Percentiles rank a stretch among this genome's conserved stretches.
Conservation (phyloP, 2,329 filamentous ascomycete species). For the Colletotrichum chlorophyti region DNA sequence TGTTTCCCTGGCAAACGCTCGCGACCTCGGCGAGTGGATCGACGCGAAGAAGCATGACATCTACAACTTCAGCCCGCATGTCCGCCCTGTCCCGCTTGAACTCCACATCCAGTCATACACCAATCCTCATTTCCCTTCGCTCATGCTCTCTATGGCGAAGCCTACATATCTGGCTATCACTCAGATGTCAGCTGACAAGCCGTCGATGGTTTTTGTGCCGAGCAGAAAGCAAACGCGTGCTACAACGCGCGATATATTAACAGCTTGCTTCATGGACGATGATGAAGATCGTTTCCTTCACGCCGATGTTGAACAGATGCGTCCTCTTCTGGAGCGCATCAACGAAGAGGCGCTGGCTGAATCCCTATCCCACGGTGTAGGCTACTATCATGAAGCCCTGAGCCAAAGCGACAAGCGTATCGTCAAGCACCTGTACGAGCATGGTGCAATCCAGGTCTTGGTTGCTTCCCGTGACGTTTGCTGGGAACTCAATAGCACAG, state of each 20-base stretch:
- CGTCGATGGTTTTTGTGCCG: conserved; percentile 89
- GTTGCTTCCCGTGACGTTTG: conserved; percentile 83
- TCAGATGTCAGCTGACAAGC: conserved; percentile 87
- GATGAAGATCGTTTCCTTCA: conserved; percentile 95
- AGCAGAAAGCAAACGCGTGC: conserved; percentile 90
- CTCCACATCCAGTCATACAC: conserved; percentile 95
- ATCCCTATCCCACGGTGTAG: conserved; percentile 90
- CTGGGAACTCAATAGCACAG: conserved; percentile 90
- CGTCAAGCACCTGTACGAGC: conserved; percentile 88
- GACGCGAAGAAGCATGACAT: conserved; percentile 97
- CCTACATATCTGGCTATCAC: conserved; percentile 89
- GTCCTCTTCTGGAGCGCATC: conserved; percentile 80
- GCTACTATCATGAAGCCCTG: conserved; percentile 96
- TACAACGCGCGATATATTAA: conserved; percentile 85
- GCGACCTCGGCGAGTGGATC: conserved; percentile 97
- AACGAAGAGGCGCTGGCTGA: conserved; percentile 88
- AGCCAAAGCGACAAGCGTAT: conserved; percentile 90
- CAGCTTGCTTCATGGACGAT: conserved; percentile 86
- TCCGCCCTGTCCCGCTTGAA: conserved; percentile 87
- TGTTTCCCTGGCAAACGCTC: conserved; percentile 90
- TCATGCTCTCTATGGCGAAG: conserved; percentile 98
- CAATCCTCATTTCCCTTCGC: conserved; percentile 94
- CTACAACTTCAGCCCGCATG: conserved; percentile 96
- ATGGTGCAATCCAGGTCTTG: conserved; percentile 88
- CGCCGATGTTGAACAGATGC: conserved; percentile 80